Conservation (phyloP, 2,329 filamentous ascomycete species). For the Boeremia exigua region DNA sequence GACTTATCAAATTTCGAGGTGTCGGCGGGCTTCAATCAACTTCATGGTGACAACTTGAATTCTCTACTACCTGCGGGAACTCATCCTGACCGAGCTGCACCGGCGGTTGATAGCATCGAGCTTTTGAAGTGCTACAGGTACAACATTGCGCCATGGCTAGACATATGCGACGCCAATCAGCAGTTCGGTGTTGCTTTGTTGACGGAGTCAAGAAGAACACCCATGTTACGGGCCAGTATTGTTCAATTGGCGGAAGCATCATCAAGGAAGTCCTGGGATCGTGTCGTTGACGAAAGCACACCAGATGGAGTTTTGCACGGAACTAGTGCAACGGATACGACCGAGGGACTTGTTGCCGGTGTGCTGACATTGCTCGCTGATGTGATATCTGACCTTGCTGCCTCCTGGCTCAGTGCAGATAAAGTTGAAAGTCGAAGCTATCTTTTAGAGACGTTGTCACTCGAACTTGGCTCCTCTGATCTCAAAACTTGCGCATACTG, state of each 20-base stretch:
- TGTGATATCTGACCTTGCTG: not conserved
- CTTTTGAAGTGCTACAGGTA: conserved; percentile 55
- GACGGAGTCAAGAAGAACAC: conserved; percentile 54
- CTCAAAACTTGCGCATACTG: conserved; percentile 22
- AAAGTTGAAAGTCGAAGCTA: not conserved
- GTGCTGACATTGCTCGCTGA: not conserved
- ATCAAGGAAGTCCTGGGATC: not conserved
- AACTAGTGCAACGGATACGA: not conserved
- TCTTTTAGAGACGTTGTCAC: not conserved
- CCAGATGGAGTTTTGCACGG: too few species aligned
- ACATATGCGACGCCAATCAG: conserved; percentile 62
- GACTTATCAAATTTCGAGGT: not conserved
- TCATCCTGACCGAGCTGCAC: not conserved
- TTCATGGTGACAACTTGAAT: not conserved
- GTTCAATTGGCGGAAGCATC: not conserved
- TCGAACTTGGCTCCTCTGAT: not conserved
- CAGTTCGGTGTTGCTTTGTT: conserved; percentile 61
- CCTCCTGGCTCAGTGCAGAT: not conserved
- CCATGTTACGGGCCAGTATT: conserved; percentile 41
- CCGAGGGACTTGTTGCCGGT: not conserved
- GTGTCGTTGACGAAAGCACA: not conserved
- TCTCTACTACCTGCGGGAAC: not conserved
- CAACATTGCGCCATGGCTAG: conserved; percentile 63
- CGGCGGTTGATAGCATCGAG: conserved; percentile 39
- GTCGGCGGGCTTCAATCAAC: not conserved